phyloP scores from a whole-genome alignment of 768 basidiomycete species.

The Mycena amicta region DNA sequence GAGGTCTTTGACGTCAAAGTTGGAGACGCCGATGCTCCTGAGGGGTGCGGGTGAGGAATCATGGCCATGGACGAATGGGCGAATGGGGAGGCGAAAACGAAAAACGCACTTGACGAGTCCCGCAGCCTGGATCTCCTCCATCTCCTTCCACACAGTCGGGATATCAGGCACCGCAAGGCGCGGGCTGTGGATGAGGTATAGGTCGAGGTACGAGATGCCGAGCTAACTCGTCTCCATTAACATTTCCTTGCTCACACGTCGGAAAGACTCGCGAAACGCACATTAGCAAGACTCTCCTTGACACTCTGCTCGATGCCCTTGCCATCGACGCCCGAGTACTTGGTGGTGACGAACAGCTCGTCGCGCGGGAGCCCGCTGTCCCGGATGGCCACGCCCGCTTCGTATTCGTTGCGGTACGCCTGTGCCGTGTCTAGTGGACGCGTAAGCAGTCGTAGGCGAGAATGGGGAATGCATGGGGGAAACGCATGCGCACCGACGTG shows the following conservation, averaged over 20 bases:
- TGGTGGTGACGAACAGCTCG: constrained; percentile 57
- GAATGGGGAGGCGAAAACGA: too few relatives aligned
- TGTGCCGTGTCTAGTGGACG: constrained; percentile 66
- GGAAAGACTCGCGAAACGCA: too few relatives aligned
- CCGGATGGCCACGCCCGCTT: constrained; percentile 41
- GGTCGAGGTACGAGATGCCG: constrained; percentile 59
- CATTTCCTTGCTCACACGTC: too few relatives aligned
- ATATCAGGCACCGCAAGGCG: constrained; percentile 31
- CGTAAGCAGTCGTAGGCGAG: too few relatives aligned
- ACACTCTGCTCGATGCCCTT: constrained; percentile 38
- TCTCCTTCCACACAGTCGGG: constrained; percentile 52
- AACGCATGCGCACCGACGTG: constrained; percentile 2
- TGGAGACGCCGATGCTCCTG: constrained; percentile 77
- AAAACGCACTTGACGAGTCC: constrained; percentile 46
- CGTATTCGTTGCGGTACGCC: constrained; percentile 39
- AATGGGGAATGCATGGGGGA: too few relatives aligned
- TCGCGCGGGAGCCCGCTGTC: constrained; percentile 49
- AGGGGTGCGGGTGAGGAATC: neutral
- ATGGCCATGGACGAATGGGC: too few relatives aligned
- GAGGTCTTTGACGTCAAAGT: constrained; percentile 58
- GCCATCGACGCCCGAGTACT: constrained; percentile 45
- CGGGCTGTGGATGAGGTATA: constrained; percentile 72
- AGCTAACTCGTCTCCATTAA: too few relatives aligned
- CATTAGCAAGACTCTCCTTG: constrained; percentile 53
- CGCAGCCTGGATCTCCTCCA: constrained; percentile 54